Conservation (phyloP, 1,284 basidiomycete species). For the Pisolithus thermaeus region DNA sequence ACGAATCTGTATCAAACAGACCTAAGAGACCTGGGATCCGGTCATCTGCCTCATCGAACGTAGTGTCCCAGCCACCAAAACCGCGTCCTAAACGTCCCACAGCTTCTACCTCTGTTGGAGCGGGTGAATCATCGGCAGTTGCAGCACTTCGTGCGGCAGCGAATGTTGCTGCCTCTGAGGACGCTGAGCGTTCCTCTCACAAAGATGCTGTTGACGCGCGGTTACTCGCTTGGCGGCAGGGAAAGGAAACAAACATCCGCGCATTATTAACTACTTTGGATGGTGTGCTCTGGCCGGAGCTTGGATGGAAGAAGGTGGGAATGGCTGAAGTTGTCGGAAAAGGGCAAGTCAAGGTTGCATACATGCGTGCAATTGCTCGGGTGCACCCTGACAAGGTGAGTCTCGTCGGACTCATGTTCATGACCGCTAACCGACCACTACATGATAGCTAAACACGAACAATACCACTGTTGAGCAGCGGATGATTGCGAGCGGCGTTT, state of each 20-base stretch:
- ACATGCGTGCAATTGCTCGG: constrained; percentile 87
- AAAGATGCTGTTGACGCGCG: constrained; percentile 84
- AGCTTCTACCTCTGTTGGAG: constrained; percentile 2
- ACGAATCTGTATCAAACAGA: background rate
- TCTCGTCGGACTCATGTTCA: background rate
- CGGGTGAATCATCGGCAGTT: constrained; percentile 53
- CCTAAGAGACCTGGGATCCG: background rate
- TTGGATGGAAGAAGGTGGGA: constrained; percentile 79
- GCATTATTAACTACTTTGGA: constrained; percentile 87
- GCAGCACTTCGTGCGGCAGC: constrained; percentile 59
- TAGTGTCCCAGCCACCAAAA: constrained; percentile 17
- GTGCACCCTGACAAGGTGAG: constrained; percentile 95
- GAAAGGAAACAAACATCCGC: constrained; percentile 90
- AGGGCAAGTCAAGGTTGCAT: constrained; percentile 87
- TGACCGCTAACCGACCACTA: constrained; percentile 7
- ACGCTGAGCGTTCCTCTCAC: constrained; percentile 58
- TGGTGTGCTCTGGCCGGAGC: constrained; percentile 75
- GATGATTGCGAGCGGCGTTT: constrained; percentile 92
- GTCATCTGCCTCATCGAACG: background rate
- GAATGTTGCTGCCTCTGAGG: constrained; percentile 71
- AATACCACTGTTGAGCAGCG: constrained; percentile 89
- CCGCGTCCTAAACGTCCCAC: constrained; percentile 23
- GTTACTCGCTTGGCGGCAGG: constrained; percentile 75
- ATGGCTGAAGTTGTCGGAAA: constrained; percentile 82
- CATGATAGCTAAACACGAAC: constrained; percentile 56